Base-by-base conservation (phyloP, 176 grass and related monocot species). In the Bolboschoenus planiculmis region DNA sequence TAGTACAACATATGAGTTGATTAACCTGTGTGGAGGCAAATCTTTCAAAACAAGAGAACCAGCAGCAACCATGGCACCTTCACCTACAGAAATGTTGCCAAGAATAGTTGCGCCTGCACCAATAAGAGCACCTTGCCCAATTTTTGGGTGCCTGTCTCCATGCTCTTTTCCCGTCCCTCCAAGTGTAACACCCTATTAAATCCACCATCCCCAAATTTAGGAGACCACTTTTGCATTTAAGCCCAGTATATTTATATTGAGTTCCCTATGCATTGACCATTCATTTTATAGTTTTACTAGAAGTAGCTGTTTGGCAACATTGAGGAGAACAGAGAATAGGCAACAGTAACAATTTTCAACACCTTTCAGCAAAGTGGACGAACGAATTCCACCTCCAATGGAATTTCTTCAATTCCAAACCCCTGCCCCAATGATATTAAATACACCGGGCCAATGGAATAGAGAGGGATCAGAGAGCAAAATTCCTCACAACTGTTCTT, bases 111-210 rank as follows among this genome's bases (percentile, higher is more conserved):
- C 91, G 85, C 96, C 89, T 83, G 96, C 96, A 89, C 96, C 96
- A 83, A 99, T 89, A 81, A 99, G 89, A 85, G 96, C 96, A 37
- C 96, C 96, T 84, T 95, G 92, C 47, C 89, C 85, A 0, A 99
- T 91, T 88, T 99, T 99, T 18, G 96, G 96, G 86, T 99, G 96
- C n/a, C 96, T 88, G 71, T 99, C 91, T 78, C 96, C 96, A 83
- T 95, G 64, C 82, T 93, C 87, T 75, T 99, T 99, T 72, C 96
- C 96, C 37, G 96, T 99, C 77, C 96, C 96, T 87, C 96, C 96
- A 50, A 99, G 88, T 3, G 96, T 99, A 91, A 99, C 96, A 59
- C 96, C 91, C 96, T 99, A 73, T 55, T 79, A 34, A 18, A 77
- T 33, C 24, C 72, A 53, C 27, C 72, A 77, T 51, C 53, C 3